phyloP scores from a whole-genome alignment of 768 basidiomycete genomes.

The Mycena filopes region DNA sequence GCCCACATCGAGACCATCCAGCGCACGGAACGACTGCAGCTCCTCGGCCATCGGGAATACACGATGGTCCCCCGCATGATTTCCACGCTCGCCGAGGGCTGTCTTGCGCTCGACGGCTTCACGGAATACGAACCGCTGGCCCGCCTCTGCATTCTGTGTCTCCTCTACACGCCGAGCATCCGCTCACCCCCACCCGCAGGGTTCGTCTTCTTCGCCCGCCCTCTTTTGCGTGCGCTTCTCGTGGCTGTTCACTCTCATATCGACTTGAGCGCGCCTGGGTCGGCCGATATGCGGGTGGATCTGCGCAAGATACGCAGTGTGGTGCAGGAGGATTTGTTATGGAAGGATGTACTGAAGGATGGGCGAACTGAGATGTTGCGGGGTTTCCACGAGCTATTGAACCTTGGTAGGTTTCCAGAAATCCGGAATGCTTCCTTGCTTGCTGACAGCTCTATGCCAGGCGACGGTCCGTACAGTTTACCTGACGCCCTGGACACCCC shows the following conservation, averaged over 20 bases:
- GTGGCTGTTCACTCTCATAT: background rate
- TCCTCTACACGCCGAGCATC: constrained; percentile 20
- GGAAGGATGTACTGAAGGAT: constrained; percentile 26
- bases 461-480: too few species aligned
- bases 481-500: too few species aligned
- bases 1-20: constrained; percentile 15
- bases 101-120: constrained; percentile 1
- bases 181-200: constrained; percentile 14
- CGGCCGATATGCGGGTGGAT: background rate
- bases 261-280: background rate
- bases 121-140: background rate
- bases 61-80: constrained; percentile 18
- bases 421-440: too few species aligned
- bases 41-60: constrained; percentile 7
- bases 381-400: background rate
- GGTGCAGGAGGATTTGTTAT: constrained; percentile 16
- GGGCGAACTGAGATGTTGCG: constrained; percentile 1
- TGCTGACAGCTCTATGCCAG: too few species aligned
- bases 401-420: constrained; percentile 5
- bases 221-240: background rate
- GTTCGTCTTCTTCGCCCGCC: constrained; percentile 15
- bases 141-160: background rate
- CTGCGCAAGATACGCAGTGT: background rate
- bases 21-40: constrained; percentile 21
- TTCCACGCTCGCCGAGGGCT: background rate